Evolutionary conservation across 148 eudicot genomes (phyloP).

Genomic region (Vaccinium macrocarpon): DNA sequence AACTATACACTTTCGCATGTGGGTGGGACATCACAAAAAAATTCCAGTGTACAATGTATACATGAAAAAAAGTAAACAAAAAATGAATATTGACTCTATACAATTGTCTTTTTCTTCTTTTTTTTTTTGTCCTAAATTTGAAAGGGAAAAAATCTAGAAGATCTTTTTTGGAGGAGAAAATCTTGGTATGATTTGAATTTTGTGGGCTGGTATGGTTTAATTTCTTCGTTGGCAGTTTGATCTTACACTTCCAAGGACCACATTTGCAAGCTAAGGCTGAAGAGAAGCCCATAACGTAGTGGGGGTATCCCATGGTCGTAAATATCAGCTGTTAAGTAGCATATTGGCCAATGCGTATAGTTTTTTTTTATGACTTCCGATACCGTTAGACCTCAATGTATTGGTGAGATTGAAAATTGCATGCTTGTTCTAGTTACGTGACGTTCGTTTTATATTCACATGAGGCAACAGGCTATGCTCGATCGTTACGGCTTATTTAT

Average conservation of each 20-base stretch:
- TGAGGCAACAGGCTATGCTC: background rate
- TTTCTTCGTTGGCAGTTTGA: background rate
- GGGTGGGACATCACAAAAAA: background rate
- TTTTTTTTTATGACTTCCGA: background rate
- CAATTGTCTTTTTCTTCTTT: background rate
- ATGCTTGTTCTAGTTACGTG: background rate
- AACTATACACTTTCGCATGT: background rate
- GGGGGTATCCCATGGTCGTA: background rate
- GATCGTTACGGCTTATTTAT: background rate
- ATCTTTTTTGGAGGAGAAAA: background rate
- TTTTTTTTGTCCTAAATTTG: background rate
- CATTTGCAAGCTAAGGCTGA: background rate
- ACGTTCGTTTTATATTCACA: background rate
- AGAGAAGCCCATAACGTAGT: background rate
- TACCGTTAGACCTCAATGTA: background rate
- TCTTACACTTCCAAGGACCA: conserved; percentile 8
- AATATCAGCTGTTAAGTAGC: background rate
- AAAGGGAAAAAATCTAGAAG: background rate
- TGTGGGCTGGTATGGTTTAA: background rate
- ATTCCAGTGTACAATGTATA: background rate
- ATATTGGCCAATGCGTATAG: background rate
- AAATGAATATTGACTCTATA: background rate
- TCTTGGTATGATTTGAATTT: background rate
- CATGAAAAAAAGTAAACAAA: background rate
- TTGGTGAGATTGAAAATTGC: background rate